Percentiles rank a stretch among this genome's conserved stretches.
phyloP scores from a whole-genome alignment of 2,329 filamentous ascomycete species.

The Lasiodiplodia theobromae region DNA sequence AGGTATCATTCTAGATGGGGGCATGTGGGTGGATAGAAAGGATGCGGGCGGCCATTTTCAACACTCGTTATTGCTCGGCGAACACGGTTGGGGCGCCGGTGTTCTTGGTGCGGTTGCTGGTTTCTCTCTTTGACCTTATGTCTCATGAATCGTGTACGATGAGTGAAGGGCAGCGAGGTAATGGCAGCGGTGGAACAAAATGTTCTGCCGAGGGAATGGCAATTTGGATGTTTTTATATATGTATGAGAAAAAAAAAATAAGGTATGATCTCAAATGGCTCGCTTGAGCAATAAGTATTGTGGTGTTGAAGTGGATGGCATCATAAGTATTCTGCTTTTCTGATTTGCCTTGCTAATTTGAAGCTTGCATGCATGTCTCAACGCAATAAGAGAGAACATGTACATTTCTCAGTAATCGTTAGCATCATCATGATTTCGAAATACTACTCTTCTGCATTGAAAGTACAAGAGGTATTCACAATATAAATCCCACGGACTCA shows the following conservation, averaged over 20 bases:
- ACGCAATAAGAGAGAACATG: no score
- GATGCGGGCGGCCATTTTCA: neutral
- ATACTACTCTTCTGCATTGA: no score
- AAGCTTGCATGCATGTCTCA: neutral
- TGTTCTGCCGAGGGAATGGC: neutral
- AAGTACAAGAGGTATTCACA: no score
- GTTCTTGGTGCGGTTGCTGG: neutral
- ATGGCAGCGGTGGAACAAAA: neutral
- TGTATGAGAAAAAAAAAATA: neutral
- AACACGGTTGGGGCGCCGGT: neutral
- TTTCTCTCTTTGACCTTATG: neutral
- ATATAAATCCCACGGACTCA: neutral
- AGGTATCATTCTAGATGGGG: neutral
- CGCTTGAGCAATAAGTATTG: neutral
- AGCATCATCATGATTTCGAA: no score
- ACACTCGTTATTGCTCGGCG: slow-evolving; percentile 9
- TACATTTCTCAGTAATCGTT: no score
- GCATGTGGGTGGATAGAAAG: neutral
- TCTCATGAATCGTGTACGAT: neutral
- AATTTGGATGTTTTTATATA: neutral
- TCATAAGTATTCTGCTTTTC: no score
- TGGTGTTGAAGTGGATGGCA: neutral
- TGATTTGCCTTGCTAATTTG: neutral
- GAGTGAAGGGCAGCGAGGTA: neutral
- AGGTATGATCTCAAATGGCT: neutral